Evolutionary conservation across 1,284 basidiomycete species (phyloP), one percentile per base, ranked within the genome.

Genomic region (Leccinum angustisporum): DNA sequence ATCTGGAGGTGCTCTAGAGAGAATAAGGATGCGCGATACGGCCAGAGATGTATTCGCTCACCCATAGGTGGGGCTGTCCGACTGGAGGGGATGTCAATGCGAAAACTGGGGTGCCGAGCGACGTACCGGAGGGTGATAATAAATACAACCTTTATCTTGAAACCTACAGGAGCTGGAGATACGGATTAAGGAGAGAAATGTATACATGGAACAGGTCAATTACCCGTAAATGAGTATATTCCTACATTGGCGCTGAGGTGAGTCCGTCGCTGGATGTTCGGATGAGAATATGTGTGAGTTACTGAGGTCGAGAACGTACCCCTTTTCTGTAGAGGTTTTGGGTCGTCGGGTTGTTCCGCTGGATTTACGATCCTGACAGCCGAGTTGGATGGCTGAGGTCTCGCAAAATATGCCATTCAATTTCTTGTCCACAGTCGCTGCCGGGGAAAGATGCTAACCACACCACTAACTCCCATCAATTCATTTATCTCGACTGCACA

Each of bases 191-290:
- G 46, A 43, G 34, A 53, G 56, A 52, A 66, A 33, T 10, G 38
- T 52, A 38, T 14, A 14, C 56, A 31, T 21, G 36, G 33, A 54
- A 16, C 16, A 9, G 18, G 3, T 7, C 5, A 46, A 82, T 65
- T 72, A 93, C 92, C 93, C 93, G 72, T 94, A 91, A 67, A 95
- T 94, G 74, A 91, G 79, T 60, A 94, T 87, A 80, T 95, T 95
- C 72, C 90, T 86, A 78, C 93, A 95, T 72, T 94, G 88, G 55
- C 90, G 84, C 73, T 90, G 88, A 31, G 85, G 81, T 58, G 83
- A 80, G 76, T 90, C 88, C 89, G 69, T 58, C 51, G 54, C 38
- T 54, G 53, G 63, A 52, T 21, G 59, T 63, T 57, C 36, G 64
- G 54, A 57, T 64, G 66, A 52, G 62, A 34, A 54, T n/a, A n/a